Evolutionary conservation across 2,329 filamentous ascomycete species (phyloP), one percentile per base, ranked within the genome.

Genomic region (Penicillium sp.): DNA sequence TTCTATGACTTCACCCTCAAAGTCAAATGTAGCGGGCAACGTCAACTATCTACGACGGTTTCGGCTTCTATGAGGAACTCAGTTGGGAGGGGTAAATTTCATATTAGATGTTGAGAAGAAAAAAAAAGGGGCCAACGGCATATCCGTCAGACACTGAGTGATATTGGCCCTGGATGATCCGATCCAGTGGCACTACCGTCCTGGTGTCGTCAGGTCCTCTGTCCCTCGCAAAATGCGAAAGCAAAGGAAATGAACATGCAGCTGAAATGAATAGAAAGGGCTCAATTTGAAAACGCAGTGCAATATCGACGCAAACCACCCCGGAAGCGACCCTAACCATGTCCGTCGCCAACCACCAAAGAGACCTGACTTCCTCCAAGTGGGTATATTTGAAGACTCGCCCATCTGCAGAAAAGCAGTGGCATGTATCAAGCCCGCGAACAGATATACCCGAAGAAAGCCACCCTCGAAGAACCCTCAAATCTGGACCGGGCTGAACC

Each of bases 261-360:
- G 47, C 48, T 42, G 50, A 42, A 21, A 53, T 36, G 42, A 46
- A 31, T 28, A 46, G 41, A 41, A 24, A 29, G 28, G 21, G 41
- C 45, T 60, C 50, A 43, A 56, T 38, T 49, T 45, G 54, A 41
- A 26, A 49, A 50, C 31, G 33, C 18, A 38, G 56, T 60, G 57
- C 59, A 60, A 55, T 39, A 66, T 70, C 64, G 71, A 74, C 71
- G 69, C 65, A 71, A 67, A 75, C 73, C 73, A 71, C 73, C 73
- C 73, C 73, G 70, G 73, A 74, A 71, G 73, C 73, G 71, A 74
- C 73, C 73, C 73, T 75, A 74, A 58, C 69, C 71, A 75, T 63
- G 64, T 75, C 73, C 73, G 60, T 73, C 73, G 67, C 71, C 73
- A 72, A 54, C 28, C 57, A 67, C 67, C 66, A 57, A 57, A 54